phyloP scores from a whole-genome alignment of 2,329 filamentous ascomycete genomes.

The Xylaria sp. region DNA sequence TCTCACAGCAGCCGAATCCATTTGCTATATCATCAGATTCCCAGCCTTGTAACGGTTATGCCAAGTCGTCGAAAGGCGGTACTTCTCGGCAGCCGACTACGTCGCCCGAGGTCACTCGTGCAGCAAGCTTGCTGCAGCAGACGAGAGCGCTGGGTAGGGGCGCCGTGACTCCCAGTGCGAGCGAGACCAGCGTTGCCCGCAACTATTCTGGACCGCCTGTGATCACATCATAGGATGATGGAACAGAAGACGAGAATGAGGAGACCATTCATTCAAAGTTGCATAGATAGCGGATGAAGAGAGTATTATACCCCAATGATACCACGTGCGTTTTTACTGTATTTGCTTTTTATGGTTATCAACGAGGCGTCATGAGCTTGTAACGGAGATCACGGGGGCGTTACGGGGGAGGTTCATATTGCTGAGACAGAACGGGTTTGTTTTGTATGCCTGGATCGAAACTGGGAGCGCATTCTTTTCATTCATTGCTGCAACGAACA shows the following conservation, averaged over 20 bases:
- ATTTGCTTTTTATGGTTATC: slow-evolving; percentile 20
- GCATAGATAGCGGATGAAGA: slow-evolving; percentile 25
- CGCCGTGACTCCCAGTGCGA: slow-evolving; percentile 27
- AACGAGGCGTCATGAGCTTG: slow-evolving; percentile 25
- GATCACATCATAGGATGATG: slow-evolving; percentile 10
- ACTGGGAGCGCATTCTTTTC: slow-evolving; percentile 2
- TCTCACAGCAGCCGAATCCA: slow-evolving; percentile 36
- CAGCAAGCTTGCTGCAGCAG: slow-evolving; percentile 32
- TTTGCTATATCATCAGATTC: slow-evolving; percentile 34
- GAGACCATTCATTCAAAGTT: slow-evolving; percentile 15
- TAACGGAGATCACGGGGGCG: slow-evolving; percentile 17
- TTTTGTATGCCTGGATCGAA: not conserved
- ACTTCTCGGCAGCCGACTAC: slow-evolving; percentile 32
- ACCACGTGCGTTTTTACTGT: slow-evolving; percentile 14
- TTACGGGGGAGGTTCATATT: slow-evolving; percentile 7
- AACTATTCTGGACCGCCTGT: slow-evolving; percentile 23
- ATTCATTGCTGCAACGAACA: slow-evolving; percentile 12
- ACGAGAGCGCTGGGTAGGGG: slow-evolving; percentile 30
- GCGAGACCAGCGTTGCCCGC: slow-evolving; percentile 30
- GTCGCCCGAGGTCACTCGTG: slow-evolving; percentile 42
- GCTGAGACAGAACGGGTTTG: not conserved
- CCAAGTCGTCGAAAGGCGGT: slow-evolving; percentile 23
- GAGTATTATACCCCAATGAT: slow-evolving; percentile 23
- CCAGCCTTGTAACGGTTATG: slow-evolving; percentile 29
- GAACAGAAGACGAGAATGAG: slow-evolving; percentile 1